Evolutionary conservation across 140 eudicot genomes (phyloP).

Genomic region (Anethum foeniculum): DNA sequence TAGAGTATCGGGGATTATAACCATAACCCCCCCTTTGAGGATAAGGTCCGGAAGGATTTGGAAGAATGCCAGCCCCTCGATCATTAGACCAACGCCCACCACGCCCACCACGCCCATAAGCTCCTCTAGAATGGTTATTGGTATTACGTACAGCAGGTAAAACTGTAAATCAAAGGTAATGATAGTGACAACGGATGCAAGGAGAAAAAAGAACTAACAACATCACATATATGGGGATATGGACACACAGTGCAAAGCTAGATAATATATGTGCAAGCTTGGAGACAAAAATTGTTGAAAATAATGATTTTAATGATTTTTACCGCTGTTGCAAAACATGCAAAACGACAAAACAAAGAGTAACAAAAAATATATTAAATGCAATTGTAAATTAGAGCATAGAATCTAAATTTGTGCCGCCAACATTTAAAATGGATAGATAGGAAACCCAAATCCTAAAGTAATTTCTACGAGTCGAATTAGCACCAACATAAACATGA

Average conservation of each 20-base stretch:
- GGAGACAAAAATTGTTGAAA: background rate
- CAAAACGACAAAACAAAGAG: background rate
- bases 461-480: background rate
- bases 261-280: background rate
- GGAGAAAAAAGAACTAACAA: background rate
- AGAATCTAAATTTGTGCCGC: background rate
- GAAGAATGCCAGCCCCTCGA: conserved; percentile 87
- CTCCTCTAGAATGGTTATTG: conserved; percentile 63
- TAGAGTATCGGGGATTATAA: conserved; percentile 39
- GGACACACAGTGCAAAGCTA: background rate
- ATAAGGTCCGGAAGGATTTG: conserved; percentile 86
- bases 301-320: background rate
- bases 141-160: conserved; percentile 63
- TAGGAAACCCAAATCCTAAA: background rate
- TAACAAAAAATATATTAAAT: background rate
- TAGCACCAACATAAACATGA: background rate
- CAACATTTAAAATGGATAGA: background rate
- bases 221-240: conserved; percentile 1
- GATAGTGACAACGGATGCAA: background rate
- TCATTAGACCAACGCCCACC: conserved; percentile 86
- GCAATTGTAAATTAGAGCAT: background rate
- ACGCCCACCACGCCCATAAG: conserved; percentile 83
- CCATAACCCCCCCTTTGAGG: conserved; percentile 64
- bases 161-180: conserved; percentile 35
- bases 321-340: background rate